Conservation (phyloP, 2,329 filamentous ascomycete genomes). For the Verticillium isaacii region DNA sequence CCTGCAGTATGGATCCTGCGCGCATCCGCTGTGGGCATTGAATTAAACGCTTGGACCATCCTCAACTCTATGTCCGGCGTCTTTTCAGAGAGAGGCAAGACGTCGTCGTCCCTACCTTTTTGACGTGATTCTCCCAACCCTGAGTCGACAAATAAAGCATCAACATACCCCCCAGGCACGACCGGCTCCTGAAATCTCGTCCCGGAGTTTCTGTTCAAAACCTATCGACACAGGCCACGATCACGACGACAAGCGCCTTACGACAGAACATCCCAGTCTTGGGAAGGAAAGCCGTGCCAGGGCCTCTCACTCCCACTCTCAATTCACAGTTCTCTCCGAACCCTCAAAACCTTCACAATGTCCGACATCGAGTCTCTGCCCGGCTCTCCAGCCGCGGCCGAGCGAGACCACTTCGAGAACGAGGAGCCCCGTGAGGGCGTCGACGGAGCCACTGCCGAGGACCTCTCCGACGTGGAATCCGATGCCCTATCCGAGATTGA, state of each 20-base stretch:
- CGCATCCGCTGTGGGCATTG: background rate
- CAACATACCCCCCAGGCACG: background rate
- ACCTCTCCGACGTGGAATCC: slow-evolving; percentile 50
- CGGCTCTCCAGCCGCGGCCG: slow-evolving; percentile 26
- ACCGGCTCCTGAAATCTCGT: background rate
- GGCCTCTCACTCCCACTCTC: background rate
- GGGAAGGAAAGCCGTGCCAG: background rate
- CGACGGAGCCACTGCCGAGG: slow-evolving; percentile 35
- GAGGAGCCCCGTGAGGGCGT: slow-evolving; percentile 20
- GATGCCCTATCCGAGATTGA: slow-evolving; percentile 64
- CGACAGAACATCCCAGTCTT: background rate
- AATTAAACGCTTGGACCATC: background rate
- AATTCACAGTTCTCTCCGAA: background rate
- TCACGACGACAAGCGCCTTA: no score
- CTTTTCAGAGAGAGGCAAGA: background rate
- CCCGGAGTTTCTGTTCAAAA: background rate
- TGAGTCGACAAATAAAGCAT: background rate
- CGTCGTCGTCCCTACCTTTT: background rate
- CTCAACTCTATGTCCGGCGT: background rate
- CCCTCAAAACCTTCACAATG: slow-evolving; percentile 22
- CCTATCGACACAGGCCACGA: background rate
- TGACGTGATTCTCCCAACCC: background rate
- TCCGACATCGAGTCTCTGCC: slow-evolving; percentile 42
- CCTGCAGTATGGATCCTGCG: background rate
- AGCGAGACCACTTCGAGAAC: slow-evolving; percentile 19